These are phyloP conservation scores for Houttuynia cordata DNA, from an alignment of 164 flowering plant species.

Conservation along the genomic window DNA sequence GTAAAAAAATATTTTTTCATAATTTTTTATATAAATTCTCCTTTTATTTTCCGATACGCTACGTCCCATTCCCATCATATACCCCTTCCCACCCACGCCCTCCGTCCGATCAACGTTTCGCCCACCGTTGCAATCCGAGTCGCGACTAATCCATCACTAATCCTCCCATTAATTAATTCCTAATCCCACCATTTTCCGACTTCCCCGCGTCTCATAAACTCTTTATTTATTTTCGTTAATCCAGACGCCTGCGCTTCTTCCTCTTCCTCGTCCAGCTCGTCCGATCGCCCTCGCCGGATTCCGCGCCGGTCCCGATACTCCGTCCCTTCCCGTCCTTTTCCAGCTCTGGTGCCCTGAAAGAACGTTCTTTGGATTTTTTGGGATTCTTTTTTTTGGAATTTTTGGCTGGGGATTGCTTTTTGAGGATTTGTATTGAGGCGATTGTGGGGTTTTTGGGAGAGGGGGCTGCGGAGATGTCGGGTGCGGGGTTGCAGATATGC, in stretches of 20 bases:
- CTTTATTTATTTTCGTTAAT: too few relatives aligned
- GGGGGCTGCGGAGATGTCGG: constrained; percentile 35
- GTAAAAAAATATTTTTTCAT: too few relatives aligned
- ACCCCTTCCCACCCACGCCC: too few relatives aligned
- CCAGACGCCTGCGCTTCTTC: too few relatives aligned
- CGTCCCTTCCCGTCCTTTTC: not conserved
- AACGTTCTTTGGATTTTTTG: not conserved
- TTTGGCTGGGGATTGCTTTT: too few relatives aligned
- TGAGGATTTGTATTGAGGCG: too few relatives aligned
- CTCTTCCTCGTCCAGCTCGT: too few relatives aligned
- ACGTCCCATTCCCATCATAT: not conserved
- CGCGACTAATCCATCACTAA: not conserved
- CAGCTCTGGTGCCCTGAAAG: not conserved
- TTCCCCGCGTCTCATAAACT: not conserved
- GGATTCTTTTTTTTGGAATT: too few relatives aligned
- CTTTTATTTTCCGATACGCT: not conserved
- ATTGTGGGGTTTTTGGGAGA: constrained; percentile 1
- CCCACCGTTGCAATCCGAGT: not conserved
- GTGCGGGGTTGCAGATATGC: constrained; percentile 36
- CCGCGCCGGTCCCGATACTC: not conserved
- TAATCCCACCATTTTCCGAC: not conserved
- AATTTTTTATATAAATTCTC: too few relatives aligned
- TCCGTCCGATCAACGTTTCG: too few relatives aligned
- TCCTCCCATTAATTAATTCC: not conserved
- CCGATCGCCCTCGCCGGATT: too few relatives aligned